Conservation (phyloP, 164 flowering plant species). For the Chimonanthus praecox region DNA sequence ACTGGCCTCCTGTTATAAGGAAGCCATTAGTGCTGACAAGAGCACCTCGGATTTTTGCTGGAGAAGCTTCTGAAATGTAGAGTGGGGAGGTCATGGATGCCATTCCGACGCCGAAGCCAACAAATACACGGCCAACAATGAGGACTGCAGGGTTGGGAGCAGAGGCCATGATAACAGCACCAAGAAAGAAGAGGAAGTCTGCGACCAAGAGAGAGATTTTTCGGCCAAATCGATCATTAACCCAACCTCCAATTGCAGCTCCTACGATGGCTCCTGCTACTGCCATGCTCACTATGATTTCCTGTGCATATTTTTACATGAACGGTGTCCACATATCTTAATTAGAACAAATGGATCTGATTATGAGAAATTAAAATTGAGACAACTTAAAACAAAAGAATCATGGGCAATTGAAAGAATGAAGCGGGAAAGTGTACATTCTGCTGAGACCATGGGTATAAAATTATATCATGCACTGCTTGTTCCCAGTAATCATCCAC, state of each 20-base stretch:
- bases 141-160: conserved; percentile 40
- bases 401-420: too few species aligned
- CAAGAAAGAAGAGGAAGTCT: conserved; percentile 55
- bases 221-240: conserved; percentile 45
- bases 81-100: conserved; percentile 67
- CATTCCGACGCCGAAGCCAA: conserved; percentile 68
- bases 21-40: conserved; percentile 63
- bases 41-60: conserved; percentile 53
- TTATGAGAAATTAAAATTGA: too few species aligned
- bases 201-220: conserved; percentile 37
- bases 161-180: conserved; percentile 56
- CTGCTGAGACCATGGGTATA: too few species aligned
- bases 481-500: too few species aligned
- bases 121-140: conserved; percentile 49
- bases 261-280: conserved; percentile 66
- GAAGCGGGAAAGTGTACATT: too few species aligned
- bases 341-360: not conserved
- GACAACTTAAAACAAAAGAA: too few species aligned
- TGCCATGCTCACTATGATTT: conserved; percentile 65
- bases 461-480: too few species aligned
- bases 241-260: conserved; percentile 64
- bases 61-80: conserved; percentile 67
- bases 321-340: not conserved
- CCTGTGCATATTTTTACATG: conserved; percentile 26
- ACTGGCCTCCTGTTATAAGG: conserved; percentile 78